These are phyloP conservation scores for Gaeumannomyces tritici DNA, from an alignment of 2,329 filamentous ascomycete genomes.

Conservation along the genomic window DNA sequence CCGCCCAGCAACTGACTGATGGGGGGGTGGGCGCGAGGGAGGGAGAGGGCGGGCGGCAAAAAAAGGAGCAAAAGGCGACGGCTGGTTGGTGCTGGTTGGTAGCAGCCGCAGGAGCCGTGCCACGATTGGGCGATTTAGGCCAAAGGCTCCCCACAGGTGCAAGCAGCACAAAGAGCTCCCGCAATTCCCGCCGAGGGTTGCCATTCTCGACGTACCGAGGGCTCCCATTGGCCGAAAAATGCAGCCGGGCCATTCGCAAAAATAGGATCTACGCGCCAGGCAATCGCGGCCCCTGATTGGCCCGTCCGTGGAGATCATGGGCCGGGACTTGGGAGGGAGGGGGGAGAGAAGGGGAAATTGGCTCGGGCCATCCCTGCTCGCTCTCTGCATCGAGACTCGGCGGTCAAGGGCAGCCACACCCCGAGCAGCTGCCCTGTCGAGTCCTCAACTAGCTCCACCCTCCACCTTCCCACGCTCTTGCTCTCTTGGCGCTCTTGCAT, in stretches of 20 bases:
- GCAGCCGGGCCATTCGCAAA: not conserved
- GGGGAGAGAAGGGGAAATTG: not conserved
- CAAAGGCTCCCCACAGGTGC: not conserved
- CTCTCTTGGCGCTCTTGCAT: conserved; percentile 1
- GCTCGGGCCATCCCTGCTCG: not conserved
- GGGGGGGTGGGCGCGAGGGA: not conserved
- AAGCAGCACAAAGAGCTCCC: not conserved
- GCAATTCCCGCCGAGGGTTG: not conserved
- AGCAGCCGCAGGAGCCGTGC: not conserved
- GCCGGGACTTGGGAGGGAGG: not conserved
- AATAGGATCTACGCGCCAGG: conserved; percentile 3
- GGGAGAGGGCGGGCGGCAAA: conserved; percentile 1
- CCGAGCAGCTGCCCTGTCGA: not conserved
- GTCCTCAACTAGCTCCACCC: not conserved
- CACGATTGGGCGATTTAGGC: not conserved
- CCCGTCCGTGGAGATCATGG: not conserved
- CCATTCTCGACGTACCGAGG: not conserved
- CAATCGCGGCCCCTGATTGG: conserved; percentile 1
- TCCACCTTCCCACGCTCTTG: not conserved
- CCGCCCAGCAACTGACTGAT: not conserved
- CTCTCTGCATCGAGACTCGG: not conserved
- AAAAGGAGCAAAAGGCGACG: not conserved
- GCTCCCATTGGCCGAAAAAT: not conserved
- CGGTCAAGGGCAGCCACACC: not conserved
- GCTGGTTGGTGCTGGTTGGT: conserved; percentile 1